Conservation (phyloP, 345 rosid species). For the Eucalyptus decipiens region DNA sequence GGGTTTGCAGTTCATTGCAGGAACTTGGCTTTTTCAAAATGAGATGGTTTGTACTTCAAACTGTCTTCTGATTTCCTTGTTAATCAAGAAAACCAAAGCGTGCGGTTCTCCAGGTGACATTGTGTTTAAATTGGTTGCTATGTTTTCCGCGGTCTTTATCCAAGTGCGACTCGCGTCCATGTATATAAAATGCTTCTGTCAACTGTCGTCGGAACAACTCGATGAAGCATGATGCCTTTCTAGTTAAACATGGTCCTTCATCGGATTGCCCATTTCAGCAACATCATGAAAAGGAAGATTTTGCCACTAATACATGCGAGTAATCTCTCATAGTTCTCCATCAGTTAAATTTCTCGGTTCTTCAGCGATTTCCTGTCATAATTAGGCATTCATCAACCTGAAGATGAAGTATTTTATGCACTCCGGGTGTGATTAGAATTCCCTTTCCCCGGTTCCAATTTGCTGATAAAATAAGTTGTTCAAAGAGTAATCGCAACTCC, state of each 20-base stretch:
- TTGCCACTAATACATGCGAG: background rate
- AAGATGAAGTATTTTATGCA: background rate
- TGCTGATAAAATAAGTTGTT: background rate
- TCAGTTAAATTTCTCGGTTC: background rate
- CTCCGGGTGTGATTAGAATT: background rate
- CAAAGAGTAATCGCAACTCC: background rate
- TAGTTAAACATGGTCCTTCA: background rate
- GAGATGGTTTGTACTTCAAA: background rate
- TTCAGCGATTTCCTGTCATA: background rate
- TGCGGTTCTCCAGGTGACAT: background rate
- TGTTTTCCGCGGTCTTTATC: background rate
- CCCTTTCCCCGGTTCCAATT: background rate
- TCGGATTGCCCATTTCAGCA: background rate
- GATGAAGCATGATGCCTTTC: background rate
- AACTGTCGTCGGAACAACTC: background rate
- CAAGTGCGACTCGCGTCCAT: background rate
- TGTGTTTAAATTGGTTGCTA: background rate
- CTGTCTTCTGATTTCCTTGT: background rate
- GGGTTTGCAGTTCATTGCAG: background rate
- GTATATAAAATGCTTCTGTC: background rate
- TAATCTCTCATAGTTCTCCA: background rate
- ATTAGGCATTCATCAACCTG: background rate
- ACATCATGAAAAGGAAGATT: background rate
- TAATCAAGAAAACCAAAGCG: background rate
- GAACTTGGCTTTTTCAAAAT: background rate